These are phyloP conservation scores for Bipolaris victoriae DNA, from an alignment of 2,329 filamentous ascomycete species.

Conservation along the genomic window DNA sequence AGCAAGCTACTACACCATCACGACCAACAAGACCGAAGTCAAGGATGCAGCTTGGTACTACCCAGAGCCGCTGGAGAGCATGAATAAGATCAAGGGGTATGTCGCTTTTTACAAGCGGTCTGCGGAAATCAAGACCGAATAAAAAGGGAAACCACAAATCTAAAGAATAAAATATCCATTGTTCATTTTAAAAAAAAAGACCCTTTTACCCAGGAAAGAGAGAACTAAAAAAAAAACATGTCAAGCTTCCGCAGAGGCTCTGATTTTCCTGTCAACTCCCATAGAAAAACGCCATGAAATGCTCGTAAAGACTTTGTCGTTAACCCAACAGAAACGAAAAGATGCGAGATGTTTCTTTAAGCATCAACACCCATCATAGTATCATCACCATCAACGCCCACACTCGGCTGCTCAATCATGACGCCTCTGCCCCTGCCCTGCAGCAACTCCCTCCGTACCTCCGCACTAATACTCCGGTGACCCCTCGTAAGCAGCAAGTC, in stretches of 20 bases:
- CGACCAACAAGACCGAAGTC: constrained; percentile 55
- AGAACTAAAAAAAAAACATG: not conserved
- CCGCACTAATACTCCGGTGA: constrained; percentile 86
- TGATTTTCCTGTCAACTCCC: not conserved
- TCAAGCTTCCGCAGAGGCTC: not conserved
- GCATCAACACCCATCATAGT: constrained; percentile 70
- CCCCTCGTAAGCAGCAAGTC: constrained; percentile 85
- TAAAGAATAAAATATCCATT: constrained; percentile 4
- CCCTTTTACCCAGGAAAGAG: not conserved
- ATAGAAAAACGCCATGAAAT: constrained; percentile 17
- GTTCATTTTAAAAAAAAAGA: not conserved
- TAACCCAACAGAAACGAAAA: not conserved
- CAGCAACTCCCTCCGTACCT: constrained; percentile 85
- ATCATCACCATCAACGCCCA: constrained; percentile 78
- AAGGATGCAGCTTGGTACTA: constrained; percentile 67
- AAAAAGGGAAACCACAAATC: not conserved
- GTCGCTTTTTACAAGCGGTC: constrained; percentile 64
- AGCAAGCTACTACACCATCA: constrained; percentile 63
- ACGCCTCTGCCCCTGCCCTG: constrained; percentile 87
- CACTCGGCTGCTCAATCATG: constrained; percentile 64
- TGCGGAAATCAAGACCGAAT: constrained; percentile 26
- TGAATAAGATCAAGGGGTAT: constrained; percentile 59
- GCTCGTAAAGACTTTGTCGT: constrained; percentile 10
- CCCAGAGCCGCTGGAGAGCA: constrained; percentile 57
- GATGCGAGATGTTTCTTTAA: not conserved